Evolutionary conservation across 2,329 filamentous ascomycete genomes (phyloP).

Genomic region (Ophiosphaerella korrae): DNA sequence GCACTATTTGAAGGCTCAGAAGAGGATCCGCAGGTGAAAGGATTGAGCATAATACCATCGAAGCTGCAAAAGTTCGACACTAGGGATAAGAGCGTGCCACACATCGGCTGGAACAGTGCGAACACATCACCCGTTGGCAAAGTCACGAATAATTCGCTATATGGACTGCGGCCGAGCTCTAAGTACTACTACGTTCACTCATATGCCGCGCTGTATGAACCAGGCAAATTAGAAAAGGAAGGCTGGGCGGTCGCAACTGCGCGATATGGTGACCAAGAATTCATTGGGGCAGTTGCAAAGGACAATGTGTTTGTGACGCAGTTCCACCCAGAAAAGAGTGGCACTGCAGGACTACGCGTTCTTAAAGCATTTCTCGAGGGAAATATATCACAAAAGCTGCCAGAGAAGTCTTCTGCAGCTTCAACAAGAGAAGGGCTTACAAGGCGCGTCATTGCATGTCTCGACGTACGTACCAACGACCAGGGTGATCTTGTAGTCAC

Average conservation of each 20-base stretch:
- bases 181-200: slow-evolving; percentile 99
- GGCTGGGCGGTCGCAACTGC: slow-evolving; percentile 95
- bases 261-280: slow-evolving; percentile 84
- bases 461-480: slow-evolving; percentile 95
- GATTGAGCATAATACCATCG: slow-evolving; percentile 75
- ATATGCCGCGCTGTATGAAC: slow-evolving; percentile 79
- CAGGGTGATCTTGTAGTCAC: slow-evolving; percentile 94
- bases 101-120: slow-evolving; percentile 98
- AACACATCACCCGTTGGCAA: slow-evolving; percentile 59
- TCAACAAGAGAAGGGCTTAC: slow-evolving; percentile 72
- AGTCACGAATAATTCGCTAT: slow-evolving; percentile 63
- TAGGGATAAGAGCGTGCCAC: slow-evolving; percentile 84
- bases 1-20: slow-evolving; percentile 85
- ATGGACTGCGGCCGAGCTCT: slow-evolving; percentile 76
- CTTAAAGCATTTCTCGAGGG: slow-evolving; percentile 87
- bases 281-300: slow-evolving; percentile 86
- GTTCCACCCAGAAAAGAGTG: slow-evolving; percentile 98
- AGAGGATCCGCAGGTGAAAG: slow-evolving; percentile 73
- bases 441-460: slow-evolving; percentile 90
- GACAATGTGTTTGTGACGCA: slow-evolving; percentile 90
- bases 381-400: slow-evolving; percentile 61
- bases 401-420: slow-evolving; percentile 38
- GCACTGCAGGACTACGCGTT: slow-evolving; percentile 82
- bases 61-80: slow-evolving; percentile 78
- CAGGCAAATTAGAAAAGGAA: slow-evolving; percentile 74